phyloP scores from a whole-genome alignment of 192 early-diverging fungal species.

The Coemansia sp. region DNA sequence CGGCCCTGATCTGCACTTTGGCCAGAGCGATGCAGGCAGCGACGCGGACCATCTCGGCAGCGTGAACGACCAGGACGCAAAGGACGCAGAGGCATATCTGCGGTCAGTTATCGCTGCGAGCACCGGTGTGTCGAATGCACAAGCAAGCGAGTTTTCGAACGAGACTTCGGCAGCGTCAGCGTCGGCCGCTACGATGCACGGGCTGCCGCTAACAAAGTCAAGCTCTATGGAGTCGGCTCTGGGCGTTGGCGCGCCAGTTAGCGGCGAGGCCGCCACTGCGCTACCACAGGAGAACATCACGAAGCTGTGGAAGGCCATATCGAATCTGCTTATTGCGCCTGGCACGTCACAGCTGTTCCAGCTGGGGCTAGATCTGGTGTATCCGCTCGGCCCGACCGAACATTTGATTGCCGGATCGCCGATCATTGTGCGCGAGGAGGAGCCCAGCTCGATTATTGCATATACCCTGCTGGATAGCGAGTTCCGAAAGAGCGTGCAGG shows the following conservation, averaged over 20 bases:
- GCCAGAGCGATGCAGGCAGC: slow-evolving; percentile 41
- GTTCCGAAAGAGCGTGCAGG: slow-evolving; percentile 35
- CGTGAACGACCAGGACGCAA: slow-evolving; percentile 17
- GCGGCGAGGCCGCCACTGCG: not conserved
- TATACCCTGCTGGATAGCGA: slow-evolving; percentile 70
- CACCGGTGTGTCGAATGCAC: not conserved
- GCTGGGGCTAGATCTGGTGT: slow-evolving; percentile 44
- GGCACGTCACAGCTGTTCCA: slow-evolving; percentile 45
- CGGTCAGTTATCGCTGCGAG: slow-evolving; percentile 22
- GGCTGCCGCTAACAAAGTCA: slow-evolving; percentile 23
- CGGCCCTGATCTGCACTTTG: slow-evolving; percentile 51
- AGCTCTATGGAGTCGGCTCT: slow-evolving; percentile 25
- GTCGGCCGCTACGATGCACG: slow-evolving; percentile 9
- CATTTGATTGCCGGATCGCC: slow-evolving; percentile 86
- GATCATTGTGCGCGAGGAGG: slow-evolving; percentile 86
- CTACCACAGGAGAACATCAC: slow-evolving; percentile 35
- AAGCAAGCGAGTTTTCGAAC: slow-evolving; percentile 8
- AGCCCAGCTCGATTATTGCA: slow-evolving; percentile 92
- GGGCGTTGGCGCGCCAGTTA: slow-evolving; percentile 1
- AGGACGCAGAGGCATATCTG: slow-evolving; percentile 16
- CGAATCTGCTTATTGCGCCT: slow-evolving; percentile 34
- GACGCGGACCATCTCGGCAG: slow-evolving; percentile 22
- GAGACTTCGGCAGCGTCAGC: slow-evolving; percentile 17
- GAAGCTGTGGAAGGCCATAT: slow-evolving; percentile 47
- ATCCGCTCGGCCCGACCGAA: slow-evolving; percentile 63